Evolutionary conservation across 1,284 basidiomycete species (phyloP).

Genomic region (Lentinula novae-zelandiae): DNA sequence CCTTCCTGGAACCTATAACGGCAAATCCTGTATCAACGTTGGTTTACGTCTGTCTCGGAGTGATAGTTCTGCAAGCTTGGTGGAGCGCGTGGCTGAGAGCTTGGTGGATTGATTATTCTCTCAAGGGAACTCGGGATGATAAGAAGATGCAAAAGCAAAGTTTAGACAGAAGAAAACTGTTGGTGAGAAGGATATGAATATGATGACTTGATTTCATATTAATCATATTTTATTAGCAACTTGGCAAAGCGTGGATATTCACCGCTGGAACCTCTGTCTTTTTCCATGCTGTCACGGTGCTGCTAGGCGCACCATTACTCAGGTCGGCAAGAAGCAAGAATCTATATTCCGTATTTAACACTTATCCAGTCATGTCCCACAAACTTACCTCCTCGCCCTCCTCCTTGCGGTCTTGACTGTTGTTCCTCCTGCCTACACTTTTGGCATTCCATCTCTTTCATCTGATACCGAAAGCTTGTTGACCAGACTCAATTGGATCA

Average conservation of each 20-base stretch:
- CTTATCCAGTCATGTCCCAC: slow-evolving; percentile 39
- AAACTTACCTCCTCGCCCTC: slow-evolving; percentile 68
- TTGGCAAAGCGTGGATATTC: slow-evolving; percentile 47
- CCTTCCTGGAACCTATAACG: slow-evolving; percentile 66
- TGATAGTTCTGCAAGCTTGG: slow-evolving; percentile 60
- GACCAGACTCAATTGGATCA: slow-evolving; percentile 60
- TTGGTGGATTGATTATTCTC: slow-evolving; percentile 42
- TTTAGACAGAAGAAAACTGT: slow-evolving; percentile 34
- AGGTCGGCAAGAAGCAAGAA: slow-evolving; percentile 33
- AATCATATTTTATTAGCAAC: slow-evolving; percentile 28
- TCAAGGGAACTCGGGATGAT: slow-evolving; percentile 31
- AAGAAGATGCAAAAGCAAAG: slow-evolving; percentile 38
- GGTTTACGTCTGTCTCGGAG: slow-evolving; percentile 57
- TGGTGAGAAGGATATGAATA: slow-evolving; percentile 27
- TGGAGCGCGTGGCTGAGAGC: slow-evolving; percentile 66
- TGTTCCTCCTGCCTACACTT: slow-evolving; percentile 65
- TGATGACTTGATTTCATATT: not conserved
- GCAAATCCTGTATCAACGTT: slow-evolving; percentile 58
- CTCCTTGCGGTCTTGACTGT: slow-evolving; percentile 66
- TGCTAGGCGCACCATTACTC: slow-evolving; percentile 75
- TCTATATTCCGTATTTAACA: slow-evolving; percentile 12
- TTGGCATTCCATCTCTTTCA: slow-evolving; percentile 59
- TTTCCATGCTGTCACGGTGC: slow-evolving; percentile 47
- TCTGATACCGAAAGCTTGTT: slow-evolving; percentile 39
- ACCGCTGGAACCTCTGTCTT: slow-evolving; percentile 49